Conservation (phyloP, 768 basidiomycete genomes). For the Dentipellis sp. region DNA sequence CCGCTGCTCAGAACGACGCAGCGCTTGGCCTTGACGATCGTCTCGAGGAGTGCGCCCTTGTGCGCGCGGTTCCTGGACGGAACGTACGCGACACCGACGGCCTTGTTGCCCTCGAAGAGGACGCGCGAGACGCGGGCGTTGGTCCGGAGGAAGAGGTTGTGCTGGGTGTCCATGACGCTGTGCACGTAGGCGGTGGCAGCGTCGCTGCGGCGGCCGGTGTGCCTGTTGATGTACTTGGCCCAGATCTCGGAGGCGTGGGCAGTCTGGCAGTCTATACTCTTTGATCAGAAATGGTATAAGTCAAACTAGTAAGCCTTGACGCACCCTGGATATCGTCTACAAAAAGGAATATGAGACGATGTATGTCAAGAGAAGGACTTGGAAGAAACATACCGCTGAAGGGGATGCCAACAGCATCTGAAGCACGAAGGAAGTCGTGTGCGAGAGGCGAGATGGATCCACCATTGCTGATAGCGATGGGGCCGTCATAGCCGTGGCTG, state of each 20-base stretch:
- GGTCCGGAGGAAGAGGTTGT: conserved; percentile 55
- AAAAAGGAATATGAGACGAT: background rate
- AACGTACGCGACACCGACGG: conserved; percentile 64
- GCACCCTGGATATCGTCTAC: conserved; percentile 56
- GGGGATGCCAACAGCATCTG: conserved; percentile 51
- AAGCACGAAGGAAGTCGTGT: conserved; percentile 60
- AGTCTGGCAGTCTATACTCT: conserved; percentile 39
- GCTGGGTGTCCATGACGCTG: conserved; percentile 61
- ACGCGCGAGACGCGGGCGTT: conserved; percentile 62
- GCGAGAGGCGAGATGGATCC: conserved; percentile 54
- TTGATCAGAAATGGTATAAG: background rate
- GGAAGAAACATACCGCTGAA: conserved; percentile 43
- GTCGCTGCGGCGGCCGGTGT: conserved; percentile 64
- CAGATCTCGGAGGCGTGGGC: conserved; percentile 60
- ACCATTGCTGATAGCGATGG: conserved; percentile 67
- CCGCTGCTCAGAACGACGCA: conserved; percentile 57
- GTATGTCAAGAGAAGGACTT: background rate
- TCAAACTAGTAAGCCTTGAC: too few relatives aligned
- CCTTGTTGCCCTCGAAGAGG: conserved; percentile 64
- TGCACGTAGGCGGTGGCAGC: conserved; percentile 61
- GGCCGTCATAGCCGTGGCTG: conserved; percentile 62
- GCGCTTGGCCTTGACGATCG: conserved; percentile 47
- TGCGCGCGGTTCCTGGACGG: conserved; percentile 51
- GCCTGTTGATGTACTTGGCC: conserved; percentile 72
- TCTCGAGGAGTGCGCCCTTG: conserved; percentile 43